A percentile compares a stretch with the other conserved stretches of the same genome.
phyloP scores from a whole-genome alignment of 2,329 filamentous ascomycete species.

The Dryadomyces quercivorus region DNA sequence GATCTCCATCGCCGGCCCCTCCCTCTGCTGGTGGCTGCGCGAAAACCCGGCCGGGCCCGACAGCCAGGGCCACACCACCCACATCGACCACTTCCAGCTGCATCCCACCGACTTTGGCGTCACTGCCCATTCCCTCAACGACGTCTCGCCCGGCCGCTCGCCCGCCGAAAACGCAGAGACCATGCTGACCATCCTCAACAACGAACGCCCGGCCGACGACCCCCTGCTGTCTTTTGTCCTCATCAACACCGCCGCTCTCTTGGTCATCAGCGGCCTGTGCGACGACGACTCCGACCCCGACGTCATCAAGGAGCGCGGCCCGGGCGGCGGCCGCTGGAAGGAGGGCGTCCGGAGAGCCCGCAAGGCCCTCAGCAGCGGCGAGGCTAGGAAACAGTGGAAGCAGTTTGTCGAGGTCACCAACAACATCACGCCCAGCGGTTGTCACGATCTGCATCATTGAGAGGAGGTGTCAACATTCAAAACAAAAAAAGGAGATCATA shows the following conservation, averaged over 20 bases:
- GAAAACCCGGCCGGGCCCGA: slow-evolving; percentile 17
- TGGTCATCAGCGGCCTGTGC: slow-evolving; percentile 77
- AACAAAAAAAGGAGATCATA: not conserved
- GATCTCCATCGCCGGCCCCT: slow-evolving; percentile 79
- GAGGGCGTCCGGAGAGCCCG: slow-evolving; percentile 79
- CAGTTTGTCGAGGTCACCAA: slow-evolving; percentile 78
- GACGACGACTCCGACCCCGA: slow-evolving; percentile 71
- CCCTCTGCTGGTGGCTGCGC: slow-evolving; percentile 76
- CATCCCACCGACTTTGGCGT: slow-evolving; percentile 82
- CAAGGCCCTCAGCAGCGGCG: slow-evolving; percentile 78
- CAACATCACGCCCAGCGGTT: not conserved
- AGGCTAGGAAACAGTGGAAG: slow-evolving; percentile 72
- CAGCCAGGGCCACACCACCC: slow-evolving; percentile 17
- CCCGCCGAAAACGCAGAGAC: slow-evolving; percentile 82
- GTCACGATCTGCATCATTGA: not conserved
- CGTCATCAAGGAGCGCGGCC: slow-evolving; percentile 71
- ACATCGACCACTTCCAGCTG: slow-evolving; percentile 66
- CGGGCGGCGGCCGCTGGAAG: slow-evolving; percentile 84
- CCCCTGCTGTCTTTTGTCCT: slow-evolving; percentile 89
- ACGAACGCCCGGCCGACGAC: slow-evolving; percentile 61
- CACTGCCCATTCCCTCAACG: slow-evolving; percentile 55
- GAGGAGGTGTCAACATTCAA: too few relatives aligned
- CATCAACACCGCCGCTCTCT: slow-evolving; percentile 80
- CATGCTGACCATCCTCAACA: slow-evolving; percentile 61
- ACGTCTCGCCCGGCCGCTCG: slow-evolving; percentile 74